A percentile compares a stretch with the other conserved stretches of the same genome.
Evolutionary conservation across 2,329 filamentous ascomycete species (phyloP).

Genomic region (Pseudogymnoascus sp.): DNA sequence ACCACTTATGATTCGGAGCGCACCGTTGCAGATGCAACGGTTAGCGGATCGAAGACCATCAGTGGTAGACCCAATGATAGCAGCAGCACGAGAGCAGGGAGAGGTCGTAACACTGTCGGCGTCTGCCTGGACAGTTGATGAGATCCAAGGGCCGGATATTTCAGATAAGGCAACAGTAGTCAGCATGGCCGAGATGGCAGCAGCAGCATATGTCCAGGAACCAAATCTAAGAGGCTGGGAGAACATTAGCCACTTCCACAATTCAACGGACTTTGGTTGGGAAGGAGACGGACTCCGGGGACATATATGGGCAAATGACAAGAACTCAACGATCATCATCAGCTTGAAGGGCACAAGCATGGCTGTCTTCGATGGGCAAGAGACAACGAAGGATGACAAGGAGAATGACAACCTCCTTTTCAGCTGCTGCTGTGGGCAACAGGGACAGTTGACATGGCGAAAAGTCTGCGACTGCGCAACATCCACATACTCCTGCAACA

Average conservation of each 20-base stretch:
- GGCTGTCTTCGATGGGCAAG: conserved; percentile 92
- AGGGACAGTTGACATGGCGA: conserved; percentile 81
- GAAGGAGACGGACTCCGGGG: conserved; percentile 79
- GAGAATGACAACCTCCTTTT: conserved; percentile 97
- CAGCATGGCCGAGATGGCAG: conserved; percentile 74
- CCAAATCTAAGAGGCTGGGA: conserved; percentile 69
- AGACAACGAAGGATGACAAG: conserved; percentile 95
- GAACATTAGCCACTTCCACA: conserved; percentile 71
- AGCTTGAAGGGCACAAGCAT: conserved; percentile 86
- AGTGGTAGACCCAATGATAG: conserved; percentile 71
- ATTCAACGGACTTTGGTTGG: conserved; percentile 88
- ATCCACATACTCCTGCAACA: conserved; percentile 81
- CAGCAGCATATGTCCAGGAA: conserved; percentile 73
- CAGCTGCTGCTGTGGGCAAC: conserved; percentile 93
- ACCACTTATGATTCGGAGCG: conserved; percentile 55
- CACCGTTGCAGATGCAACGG: conserved; percentile 65
- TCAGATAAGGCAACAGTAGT: conserved; percentile 77
- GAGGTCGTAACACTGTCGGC: conserved; percentile 60
- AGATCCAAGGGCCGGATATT: conserved; percentile 67
- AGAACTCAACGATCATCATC: conserved; percentile 81
- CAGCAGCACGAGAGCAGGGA: conserved; percentile 61
- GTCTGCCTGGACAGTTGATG: conserved; percentile 71
- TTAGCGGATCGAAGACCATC: conserved; percentile 69
- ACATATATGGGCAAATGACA: conserved; percentile 83
- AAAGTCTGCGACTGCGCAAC: conserved; percentile 91